Percentiles rank a stretch among this genome's conserved stretches.
These are phyloP conservation scores for Stentor roeselii DNA, from an alignment of 73 alveolate genomes.

Conservation along the genomic window DNA sequence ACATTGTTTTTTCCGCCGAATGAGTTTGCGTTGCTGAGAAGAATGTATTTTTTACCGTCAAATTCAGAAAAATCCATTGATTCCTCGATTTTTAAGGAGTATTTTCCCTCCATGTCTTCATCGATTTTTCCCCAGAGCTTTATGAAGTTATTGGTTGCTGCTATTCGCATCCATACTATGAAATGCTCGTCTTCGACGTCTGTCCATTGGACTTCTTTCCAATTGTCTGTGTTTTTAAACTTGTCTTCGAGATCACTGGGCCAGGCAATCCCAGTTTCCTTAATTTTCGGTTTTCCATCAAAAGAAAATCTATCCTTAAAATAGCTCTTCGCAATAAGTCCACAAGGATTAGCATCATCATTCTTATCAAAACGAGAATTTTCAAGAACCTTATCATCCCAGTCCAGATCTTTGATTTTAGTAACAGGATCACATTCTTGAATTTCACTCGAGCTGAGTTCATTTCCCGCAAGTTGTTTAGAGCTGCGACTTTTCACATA, in stretches of 20 bases:
- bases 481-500: conserved; percentile 71
- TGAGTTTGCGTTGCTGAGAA: conserved; percentile 73
- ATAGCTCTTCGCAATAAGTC: conserved; percentile 82
- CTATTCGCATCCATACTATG: conserved; percentile 89
- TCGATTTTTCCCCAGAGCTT: conserved; percentile 78
- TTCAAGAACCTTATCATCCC: conserved; percentile 31
- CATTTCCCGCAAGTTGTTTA: conserved; percentile 60
- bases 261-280: conserved; percentile 77
- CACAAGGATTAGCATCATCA: conserved; percentile 87
- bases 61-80: conserved; percentile 54
- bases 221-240: conserved; percentile 42
- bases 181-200: conserved; percentile 75
- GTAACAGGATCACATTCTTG: conserved; percentile 81
- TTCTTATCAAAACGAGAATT: conserved; percentile 31
- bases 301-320: conserved; percentile 59
- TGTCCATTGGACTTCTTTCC: conserved; percentile 65
- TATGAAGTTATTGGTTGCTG: conserved; percentile 79
- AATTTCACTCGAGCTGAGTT: conserved; percentile 24
- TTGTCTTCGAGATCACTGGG: conserved; percentile 63
- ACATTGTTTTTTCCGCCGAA: conserved; percentile 85
- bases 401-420: conserved; percentile 46
- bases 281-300: conserved; percentile 22
- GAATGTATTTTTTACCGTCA: conserved; percentile 71
- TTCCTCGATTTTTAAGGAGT: conserved; percentile 22
- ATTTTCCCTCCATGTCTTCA: conserved; percentile 46